Evolutionary conservation across 2,329 filamentous ascomycete species (phyloP).

Genomic region (Decorospora gaudefroyi): DNA sequence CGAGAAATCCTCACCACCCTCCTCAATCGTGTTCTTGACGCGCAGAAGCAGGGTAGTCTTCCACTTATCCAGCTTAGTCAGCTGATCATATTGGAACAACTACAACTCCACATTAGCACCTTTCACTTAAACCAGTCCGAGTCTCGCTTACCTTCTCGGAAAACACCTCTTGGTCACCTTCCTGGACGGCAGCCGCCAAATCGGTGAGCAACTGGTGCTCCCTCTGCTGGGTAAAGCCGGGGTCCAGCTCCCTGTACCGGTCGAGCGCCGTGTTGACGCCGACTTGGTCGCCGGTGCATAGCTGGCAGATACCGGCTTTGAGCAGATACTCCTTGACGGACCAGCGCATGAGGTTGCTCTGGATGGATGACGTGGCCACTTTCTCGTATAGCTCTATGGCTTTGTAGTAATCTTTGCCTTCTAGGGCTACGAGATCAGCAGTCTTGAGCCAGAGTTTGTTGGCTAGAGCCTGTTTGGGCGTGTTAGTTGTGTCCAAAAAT

Average conservation of each 20-base stretch:
- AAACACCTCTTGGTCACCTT: conserved; percentile 79
- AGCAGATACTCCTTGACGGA: conserved; percentile 91
- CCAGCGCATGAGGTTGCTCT: conserved; percentile 71
- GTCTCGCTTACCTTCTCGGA: conserved; percentile 71
- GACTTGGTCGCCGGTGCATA: conserved; percentile 76
- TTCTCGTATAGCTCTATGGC: conserved; percentile 68
- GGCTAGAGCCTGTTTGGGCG: conserved; percentile 62
- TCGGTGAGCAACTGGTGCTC: conserved; percentile 83
- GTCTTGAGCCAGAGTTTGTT: conserved; percentile 95
- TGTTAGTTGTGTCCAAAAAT: conserved; percentile 33
- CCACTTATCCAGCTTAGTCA: conserved; percentile 96
- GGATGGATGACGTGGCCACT: conserved; percentile 75
- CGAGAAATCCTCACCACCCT: conserved; percentile 70
- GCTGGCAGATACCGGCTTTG: conserved; percentile 89
- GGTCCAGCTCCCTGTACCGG: conserved; percentile 71
- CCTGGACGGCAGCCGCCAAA: conserved; percentile 73
- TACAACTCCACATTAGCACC: conserved; percentile 14
- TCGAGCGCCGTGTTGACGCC: conserved; percentile 79
- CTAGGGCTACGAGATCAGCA: conserved; percentile 81
- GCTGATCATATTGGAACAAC: conserved; percentile 84
- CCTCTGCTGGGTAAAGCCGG: conserved; percentile 70
- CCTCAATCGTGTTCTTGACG: conserved; percentile 82
- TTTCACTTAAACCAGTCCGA: conserved; percentile 30
- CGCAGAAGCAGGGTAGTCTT: conserved; percentile 84
- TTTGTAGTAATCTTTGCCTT: conserved; percentile 71